Percentiles rank a stretch among this genome's conserved stretches.
phyloP scores from a whole-genome alignment of 805 yeast species.

The Metschnikowia matae region DNA sequence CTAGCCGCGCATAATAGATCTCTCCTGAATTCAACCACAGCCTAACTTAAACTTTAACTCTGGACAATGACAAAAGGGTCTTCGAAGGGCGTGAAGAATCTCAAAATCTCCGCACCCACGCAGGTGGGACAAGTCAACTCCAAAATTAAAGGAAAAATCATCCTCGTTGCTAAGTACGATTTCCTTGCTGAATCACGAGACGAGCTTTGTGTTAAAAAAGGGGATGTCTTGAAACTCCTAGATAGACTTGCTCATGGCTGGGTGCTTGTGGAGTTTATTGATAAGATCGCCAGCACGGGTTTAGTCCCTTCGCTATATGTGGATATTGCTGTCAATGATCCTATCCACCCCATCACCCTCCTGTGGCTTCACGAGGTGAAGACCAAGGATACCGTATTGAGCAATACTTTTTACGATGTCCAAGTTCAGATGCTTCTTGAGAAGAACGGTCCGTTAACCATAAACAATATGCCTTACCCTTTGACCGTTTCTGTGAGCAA shows the following conservation, averaged over 20 bases:
- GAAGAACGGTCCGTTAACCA: slow-evolving; percentile 20
- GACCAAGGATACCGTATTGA: slow-evolving; percentile 1
- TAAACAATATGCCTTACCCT: slow-evolving; percentile 32
- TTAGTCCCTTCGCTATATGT: slow-evolving; percentile 50
- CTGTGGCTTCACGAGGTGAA: slow-evolving; percentile 29
- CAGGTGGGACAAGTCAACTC: slow-evolving; percentile 12
- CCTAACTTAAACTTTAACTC: background rate
- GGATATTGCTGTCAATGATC: slow-evolving; percentile 42
- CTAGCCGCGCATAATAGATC: slow-evolving; percentile 5
- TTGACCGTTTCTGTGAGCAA: slow-evolving; percentile 36
- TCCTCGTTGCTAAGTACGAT: slow-evolving; percentile 44
- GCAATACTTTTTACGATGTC: slow-evolving; percentile 23
- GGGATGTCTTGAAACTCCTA: slow-evolving; percentile 50
- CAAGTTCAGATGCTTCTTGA: slow-evolving; percentile 23
- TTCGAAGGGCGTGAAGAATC: slow-evolving; percentile 15
- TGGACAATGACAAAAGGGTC: slow-evolving; percentile 11
- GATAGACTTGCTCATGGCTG: slow-evolving; percentile 50
- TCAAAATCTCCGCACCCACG: slow-evolving; percentile 21
- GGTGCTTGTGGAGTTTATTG: slow-evolving; percentile 54
- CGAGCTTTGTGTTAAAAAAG: slow-evolving; percentile 45
- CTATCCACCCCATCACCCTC: slow-evolving; percentile 34
- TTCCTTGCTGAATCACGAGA: slow-evolving; percentile 41
- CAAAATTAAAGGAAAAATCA: slow-evolving; percentile 27
- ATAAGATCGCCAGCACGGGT: slow-evolving; percentile 43
- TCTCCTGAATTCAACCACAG: background rate